Base-by-base conservation (phyloP, 257 asterid species). In the Sherardia arvensis region DNA sequence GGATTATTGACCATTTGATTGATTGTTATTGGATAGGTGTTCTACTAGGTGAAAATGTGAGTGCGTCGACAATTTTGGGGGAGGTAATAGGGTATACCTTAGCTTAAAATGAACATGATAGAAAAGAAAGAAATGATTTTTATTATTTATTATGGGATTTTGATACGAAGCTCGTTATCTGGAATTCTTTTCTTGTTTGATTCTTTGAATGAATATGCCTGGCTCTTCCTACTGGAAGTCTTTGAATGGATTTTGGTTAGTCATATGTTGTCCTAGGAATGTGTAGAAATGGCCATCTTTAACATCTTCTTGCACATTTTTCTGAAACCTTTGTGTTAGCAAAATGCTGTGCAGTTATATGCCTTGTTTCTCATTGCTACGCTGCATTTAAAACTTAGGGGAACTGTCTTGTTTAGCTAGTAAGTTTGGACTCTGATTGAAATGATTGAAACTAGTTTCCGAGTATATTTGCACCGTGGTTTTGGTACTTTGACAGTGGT, bases 31-130 rank as follows among this genome's bases (percentile, higher is more conserved):
- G 62, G 53, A 43, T 1, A 4, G 26, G 15, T 14, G 34, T 55
- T 55, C 21, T 14, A 55, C 61, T 57, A 27, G 30, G 25, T 55
- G 43, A 62, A n/a, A n/a, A 28, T 32, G 45, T 43, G 30, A 6
- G 40, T n/a, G 11, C 28, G 29, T 53, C 40, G 25, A 65, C 70
- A 71, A 58, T 71, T 64, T 71, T 71, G 70, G 21, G 43, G 18
- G 29, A 71, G 70, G 47, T 38, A 38, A 38, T 38, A 38, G 47
- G 47, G 75, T 62, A 43, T 43, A 30, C 47, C 60, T 64, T 57
- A 57, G 48, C 65, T 43, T 45, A 22, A 12, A n/a, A 2, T 38
- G 65, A 43, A 43, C 51, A 43, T 15, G 51, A 43, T 15, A 43
- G 51, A 15, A 43, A 38, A 36, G 15, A 32, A 22, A 58, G 14